Base-by-base conservation (phyloP, 179 eudicot species). In the Carnegiea gigantea region DNA sequence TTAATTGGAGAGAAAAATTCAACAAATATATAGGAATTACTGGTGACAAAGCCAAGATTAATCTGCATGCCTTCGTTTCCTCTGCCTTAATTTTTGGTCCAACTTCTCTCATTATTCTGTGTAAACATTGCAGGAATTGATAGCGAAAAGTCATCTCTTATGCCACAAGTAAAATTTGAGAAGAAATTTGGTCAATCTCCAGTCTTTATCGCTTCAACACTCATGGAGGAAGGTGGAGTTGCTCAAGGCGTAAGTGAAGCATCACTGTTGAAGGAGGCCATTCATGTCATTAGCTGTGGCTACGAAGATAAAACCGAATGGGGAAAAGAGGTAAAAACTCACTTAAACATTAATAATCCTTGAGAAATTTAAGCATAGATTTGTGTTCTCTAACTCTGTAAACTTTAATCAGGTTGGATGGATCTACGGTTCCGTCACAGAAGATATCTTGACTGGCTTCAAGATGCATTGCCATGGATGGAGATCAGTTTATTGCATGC, bases 401-500 rank as follows among this genome's bases (percentile, higher is more conserved):
- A 24, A 13, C 68, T 17, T 40, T 17, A 54, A 73, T 48, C 89
- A 95, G 98, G 93, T 95, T 86, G 98, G 98, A 13, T 95, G 98
- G 98, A 95, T 95, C 73, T 95, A 95, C 65, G 90, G 90, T 67
- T 95, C 98, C 26, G 98, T 95, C 20, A 94, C 98, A 26, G 98
- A 95, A 88, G 97, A 95, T 87, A 95, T 95, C 73, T 86, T 93
- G 89, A 93, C 98, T 62, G 98, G 98, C 6, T 95, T 95, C 83
- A 95, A 95, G 83, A 95, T 95, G 98, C 98, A 95, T 73, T 95
- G 98, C 78, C 93, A 95, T 62, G 98, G 98, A 30, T 95, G 98
- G 98, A 92, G 98, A 76, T 95, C 98, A 20, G 91, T 95, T 2
- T 95, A 95, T 92, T 95, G 98, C 87, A 91, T 95, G 91, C 98